Conservation (phyloP, 345 rosid species). For the Lepidium africanum region DNA sequence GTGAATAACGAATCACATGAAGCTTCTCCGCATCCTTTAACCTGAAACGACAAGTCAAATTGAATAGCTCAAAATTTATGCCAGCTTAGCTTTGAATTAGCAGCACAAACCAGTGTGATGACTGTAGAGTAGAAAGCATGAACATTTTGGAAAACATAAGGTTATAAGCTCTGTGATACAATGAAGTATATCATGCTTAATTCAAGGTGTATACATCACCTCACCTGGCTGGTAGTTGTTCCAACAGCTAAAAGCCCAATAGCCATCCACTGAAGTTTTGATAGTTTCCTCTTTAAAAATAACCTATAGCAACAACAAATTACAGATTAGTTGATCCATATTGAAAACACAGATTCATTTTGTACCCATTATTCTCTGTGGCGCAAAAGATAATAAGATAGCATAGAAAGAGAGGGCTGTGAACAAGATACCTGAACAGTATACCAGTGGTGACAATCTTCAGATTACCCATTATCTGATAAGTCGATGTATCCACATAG, state of each 20-base stretch:
- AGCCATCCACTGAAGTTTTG: conserved; percentile 85
- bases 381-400: neutral
- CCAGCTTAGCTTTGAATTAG: neutral
- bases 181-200: neutral
- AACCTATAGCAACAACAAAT: conserved; percentile 31
- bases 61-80: neutral
- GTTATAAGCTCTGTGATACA: neutral
- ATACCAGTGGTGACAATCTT: conserved; percentile 94
- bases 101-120: neutral
- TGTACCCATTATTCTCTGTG: neutral
- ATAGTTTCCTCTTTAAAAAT: conserved; percentile 59
- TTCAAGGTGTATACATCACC: conserved; percentile 31
- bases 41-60: conserved; percentile 30
- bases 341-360: neutral
- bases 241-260: conserved; percentile 77
- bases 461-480: conserved; percentile 97
- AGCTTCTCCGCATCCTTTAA: conserved; percentile 84
- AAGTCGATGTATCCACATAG: conserved; percentile 85
- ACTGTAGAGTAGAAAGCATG: neutral
- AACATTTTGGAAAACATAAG: neutral
- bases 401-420: neutral
- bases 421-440: conserved; percentile 59
- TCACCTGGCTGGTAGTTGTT: conserved; percentile 93
- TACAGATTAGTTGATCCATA: neutral
- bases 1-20: conserved; percentile 81